Evolutionary conservation across 805 yeast species (phyloP).

Genomic region (Candida pseudoglaebosa): DNA sequence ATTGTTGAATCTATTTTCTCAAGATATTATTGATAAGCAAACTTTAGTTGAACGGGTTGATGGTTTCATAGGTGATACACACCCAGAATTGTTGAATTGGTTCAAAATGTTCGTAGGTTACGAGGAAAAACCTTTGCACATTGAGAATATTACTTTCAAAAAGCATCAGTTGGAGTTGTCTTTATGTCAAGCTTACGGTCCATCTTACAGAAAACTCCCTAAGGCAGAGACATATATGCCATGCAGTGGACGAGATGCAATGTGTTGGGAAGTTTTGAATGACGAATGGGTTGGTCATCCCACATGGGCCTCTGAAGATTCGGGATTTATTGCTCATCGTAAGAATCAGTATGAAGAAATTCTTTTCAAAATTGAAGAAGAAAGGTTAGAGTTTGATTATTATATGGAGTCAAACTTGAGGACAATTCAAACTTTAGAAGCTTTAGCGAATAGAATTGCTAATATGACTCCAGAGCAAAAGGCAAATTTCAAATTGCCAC

Average conservation of each 20-base stretch:
- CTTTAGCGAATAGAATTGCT: conserved; percentile 89
- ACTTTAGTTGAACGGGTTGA: conserved; percentile 82
- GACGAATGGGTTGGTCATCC: conserved; percentile 99
- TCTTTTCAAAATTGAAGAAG: conserved; percentile 91
- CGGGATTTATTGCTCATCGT: conserved; percentile 98
- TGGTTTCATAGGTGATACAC: conserved; percentile 73
- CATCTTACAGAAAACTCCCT: conserved; percentile 89
- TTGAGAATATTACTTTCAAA: conserved; percentile 83
- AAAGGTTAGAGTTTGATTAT: conserved; percentile 94
- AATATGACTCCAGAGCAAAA: conserved; percentile 91
- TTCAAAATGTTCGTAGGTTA: conserved; percentile 88
- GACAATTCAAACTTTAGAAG: conserved; percentile 92
- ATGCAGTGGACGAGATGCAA: conserved; percentile 95
- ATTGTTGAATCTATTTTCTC: conserved; percentile 80
- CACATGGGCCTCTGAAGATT: conserved; percentile 99
- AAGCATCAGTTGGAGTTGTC: conserved; percentile 89
- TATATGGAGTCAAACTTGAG: conserved; percentile 93
- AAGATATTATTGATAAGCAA: conserved; percentile 80
- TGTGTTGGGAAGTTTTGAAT: conserved; percentile 98
- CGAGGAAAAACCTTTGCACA: conserved; percentile 77
- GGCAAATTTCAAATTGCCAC: conserved; percentile 78
- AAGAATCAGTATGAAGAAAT: conserved; percentile 98
- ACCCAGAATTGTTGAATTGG: conserved; percentile 80
- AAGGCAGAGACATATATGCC: conserved; percentile 95
- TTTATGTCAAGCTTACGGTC: conserved; percentile 91